Base-by-base conservation (phyloP, 495 filamentous ascomycete species). In the Aspergillus wentii region DNA sequence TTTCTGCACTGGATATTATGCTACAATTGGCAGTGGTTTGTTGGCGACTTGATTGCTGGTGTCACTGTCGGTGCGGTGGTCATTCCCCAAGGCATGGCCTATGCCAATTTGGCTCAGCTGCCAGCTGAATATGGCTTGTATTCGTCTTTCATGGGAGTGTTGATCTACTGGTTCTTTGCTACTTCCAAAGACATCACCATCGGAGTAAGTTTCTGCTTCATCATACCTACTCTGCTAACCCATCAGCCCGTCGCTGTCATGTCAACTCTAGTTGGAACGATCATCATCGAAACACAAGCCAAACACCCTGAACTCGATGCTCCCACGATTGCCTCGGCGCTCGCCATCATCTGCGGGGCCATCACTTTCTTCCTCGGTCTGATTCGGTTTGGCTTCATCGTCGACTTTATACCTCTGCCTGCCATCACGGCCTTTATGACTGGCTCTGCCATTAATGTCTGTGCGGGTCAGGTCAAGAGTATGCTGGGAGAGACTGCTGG, bases 111-210 rank as follows among this genome's bases (percentile, higher is more conserved):
- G 28, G 92, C 92, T 6, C 68, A 79, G 30, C 72, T 99, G 15
- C 67, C 71, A 0, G 77, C 83, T 3, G 72, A 99, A 54, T 99
- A 78, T 52, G 92, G 92, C 33, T 68, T 99, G 0, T 99, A 99
- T 57, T 92, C 91, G 1, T 96, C 91, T 0, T 99, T 99, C 52
- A 95, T 97, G 83, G 92, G 92, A 17, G 91, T 97, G 3, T 56
- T 96, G 43, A 60, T 95, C 33, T 99, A 99, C 49, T 97, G 92
- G 92, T 94, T 97, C 59, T 97, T 98, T 51, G 92, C 92, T 1
- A 98, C 92, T 1, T 97, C 94, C 0, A 98, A 98, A 13, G 92
- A 98, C 61, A 97, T 98, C 54, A 97, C 92, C 7, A 97, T 98
- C 35, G 92, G 92, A 13, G 87, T 90, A 68, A 71, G 13, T 22